Evolutionary conservation across 306 rosid genomes (phyloP).

Genomic region (Ziziphus jujuba): DNA sequence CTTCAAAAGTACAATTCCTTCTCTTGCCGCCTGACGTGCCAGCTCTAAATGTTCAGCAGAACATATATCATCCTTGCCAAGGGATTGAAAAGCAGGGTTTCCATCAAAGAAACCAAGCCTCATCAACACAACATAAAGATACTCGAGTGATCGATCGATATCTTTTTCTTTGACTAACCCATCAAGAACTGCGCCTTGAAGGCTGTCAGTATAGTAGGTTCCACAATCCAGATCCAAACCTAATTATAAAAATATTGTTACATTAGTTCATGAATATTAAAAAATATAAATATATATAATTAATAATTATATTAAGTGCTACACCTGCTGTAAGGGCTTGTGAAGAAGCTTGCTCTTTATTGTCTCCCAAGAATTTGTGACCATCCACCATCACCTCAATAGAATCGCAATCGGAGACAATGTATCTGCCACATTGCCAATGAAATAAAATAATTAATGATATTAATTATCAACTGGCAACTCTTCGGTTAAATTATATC

Average conservation of each 20-base stretch:
- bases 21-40: constrained; percentile 29
- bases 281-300: too few relatives aligned
- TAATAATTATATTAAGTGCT: too few relatives aligned
- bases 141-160: constrained; percentile 12
- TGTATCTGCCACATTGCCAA: background rate
- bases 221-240: constrained; percentile 31
- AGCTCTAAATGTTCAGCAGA: constrained; percentile 13
- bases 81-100: background rate
- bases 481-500: background rate
- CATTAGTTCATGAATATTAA: too few relatives aligned
- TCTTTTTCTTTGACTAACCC: constrained; percentile 19
- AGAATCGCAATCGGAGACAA: constrained; percentile 32
- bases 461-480: background rate
- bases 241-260: background rate
- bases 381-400: constrained; percentile 17
- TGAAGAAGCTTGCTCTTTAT: too few relatives aligned
- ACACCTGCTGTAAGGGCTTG: constrained; percentile 29
- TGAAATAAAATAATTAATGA: background rate
- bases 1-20: constrained; percentile 29
- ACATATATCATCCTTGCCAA: constrained; percentile 24
- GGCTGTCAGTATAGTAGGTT: background rate
- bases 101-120: constrained; percentile 29
- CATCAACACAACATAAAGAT: constrained; percentile 20
- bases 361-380: constrained; percentile 15
- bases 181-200: constrained; percentile 5